These are phyloP conservation scores for Umbelopsis sp. DNA, from an alignment of 192 early-diverging fungal genomes.

Conservation along the genomic window DNA sequence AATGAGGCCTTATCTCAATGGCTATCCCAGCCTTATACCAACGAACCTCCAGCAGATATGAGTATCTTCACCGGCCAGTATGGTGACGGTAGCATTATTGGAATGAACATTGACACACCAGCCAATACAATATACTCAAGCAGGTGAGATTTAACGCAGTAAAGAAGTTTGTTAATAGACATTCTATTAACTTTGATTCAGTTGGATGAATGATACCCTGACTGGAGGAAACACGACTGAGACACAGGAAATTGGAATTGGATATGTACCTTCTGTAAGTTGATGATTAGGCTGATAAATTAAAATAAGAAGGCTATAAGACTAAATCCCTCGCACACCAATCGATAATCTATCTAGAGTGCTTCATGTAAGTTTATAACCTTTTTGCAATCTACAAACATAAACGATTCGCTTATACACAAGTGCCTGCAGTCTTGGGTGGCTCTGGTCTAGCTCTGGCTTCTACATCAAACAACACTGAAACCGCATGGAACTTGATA, in stretches of 20 bases:
- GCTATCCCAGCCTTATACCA: not conserved
- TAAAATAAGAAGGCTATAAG: not conserved
- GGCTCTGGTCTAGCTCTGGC: conserved; percentile 13
- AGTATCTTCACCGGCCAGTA: conserved; percentile 13
- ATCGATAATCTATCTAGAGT: not conserved
- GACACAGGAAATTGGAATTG: not conserved
- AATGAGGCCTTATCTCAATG: not conserved
- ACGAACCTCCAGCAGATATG: not conserved
- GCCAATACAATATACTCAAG: conserved; percentile 10
- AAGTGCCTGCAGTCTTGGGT: not conserved
- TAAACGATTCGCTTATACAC: not conserved
- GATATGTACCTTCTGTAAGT: conserved; percentile 16
- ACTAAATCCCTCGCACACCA: not conserved
- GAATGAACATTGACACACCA: conserved; percentile 17
- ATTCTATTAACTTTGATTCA: not conserved
- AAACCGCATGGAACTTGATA: conserved; percentile 19
- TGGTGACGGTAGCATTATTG: not conserved
- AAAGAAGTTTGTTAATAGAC: not conserved
- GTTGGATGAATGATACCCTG: not conserved
- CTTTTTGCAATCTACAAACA: not conserved
- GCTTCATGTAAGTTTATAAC: not conserved
- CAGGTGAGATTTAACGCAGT: not conserved
- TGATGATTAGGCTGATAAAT: not conserved
- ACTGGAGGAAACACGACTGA: not conserved
- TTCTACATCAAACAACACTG: conserved; percentile 1